Base-by-base conservation (phyloP, 163 green algal genomes). In the Trebouxia gelatinosa region DNA sequence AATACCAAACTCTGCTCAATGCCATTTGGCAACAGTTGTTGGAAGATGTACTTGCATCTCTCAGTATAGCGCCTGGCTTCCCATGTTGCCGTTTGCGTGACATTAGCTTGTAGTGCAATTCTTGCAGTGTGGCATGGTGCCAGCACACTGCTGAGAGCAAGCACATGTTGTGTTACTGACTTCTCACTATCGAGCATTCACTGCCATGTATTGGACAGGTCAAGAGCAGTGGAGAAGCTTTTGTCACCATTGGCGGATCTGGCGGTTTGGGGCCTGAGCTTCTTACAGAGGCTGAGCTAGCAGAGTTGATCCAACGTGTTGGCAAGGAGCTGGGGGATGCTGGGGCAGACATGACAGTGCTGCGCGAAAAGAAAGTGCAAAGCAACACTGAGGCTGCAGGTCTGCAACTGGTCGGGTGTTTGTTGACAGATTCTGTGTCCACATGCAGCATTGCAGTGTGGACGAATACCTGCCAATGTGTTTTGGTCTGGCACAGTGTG, bases 161-260 rank as follows among this genome's bases (percentile, higher is more conserved):
- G 38, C 9, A 29, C 38, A 21, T 70, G 59, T n/a, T 29, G 6
- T n/a, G 4, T 13, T 48, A 29, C n/a, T 21, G n/a, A 29, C 31
- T 32, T 61, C 29, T 13, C 9, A 54, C 43, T 13, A 23, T 13
- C 43, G 13, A 54, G 43, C 43, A 23, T 13, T 23, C 9, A 54
- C 13, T 9, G 43, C 11, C 13, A 16, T 5, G 5, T 71, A 50
- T 46, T 78, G 31, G 75, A 58, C 82, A 94, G 89, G 82, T 96
- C 29, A 46, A 76, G 54, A 84, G 82, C 23, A 80, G 89, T n/a
- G 92, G 92, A 13, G 92, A 97, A 85, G 77, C 88, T 54, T 54
- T 94, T 46, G 77, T 94, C 6, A 85, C 92, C 77, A 83, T 95
- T 57, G 91, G 91, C 48, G 82, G 71, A 7, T 78, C 89, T 1